phyloP scores from a whole-genome alignment of 2,329 filamentous ascomycete species.

The Talaromyces piceae region DNA sequence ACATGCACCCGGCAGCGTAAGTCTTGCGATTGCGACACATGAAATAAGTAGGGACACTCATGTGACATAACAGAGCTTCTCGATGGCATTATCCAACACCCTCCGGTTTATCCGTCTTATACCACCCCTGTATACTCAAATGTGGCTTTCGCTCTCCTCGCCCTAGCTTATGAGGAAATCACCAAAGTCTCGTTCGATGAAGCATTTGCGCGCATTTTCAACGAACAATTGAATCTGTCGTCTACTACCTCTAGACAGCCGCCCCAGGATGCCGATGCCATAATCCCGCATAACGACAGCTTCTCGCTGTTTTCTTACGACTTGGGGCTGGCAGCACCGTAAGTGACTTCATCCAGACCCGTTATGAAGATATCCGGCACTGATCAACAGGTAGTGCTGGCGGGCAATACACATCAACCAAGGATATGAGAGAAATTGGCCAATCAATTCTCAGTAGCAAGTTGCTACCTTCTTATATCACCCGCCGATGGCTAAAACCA shows the following conservation, averaged over 20 bases:
- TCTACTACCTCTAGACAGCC: not conserved
- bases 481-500: slow-evolving; percentile 2
- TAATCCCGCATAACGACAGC: slow-evolving; percentile 1
- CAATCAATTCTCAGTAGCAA: not conserved
- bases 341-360: not conserved
- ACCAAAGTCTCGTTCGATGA: not conserved
- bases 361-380: not conserved
- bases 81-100: slow-evolving; percentile 1
- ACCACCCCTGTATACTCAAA: slow-evolving; percentile 1
- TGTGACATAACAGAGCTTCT: not conserved
- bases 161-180: slow-evolving; percentile 1
- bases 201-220: not conserved
- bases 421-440: not conserved
- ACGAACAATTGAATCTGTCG: not conserved
- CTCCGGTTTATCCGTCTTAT: slow-evolving; percentile 2
- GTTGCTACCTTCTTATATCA: not conserved
- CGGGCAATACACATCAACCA: slow-evolving; percentile 2
- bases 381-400: not conserved
- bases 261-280: not conserved
- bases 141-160: not conserved
- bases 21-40: not conserved
- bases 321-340: slow-evolving; percentile 1
- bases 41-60: not conserved
- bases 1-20: slow-evolving; percentile 1
- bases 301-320: slow-evolving; percentile 1